phyloP scores from a whole-genome alignment of 2,329 filamentous ascomycete species.

The Pseudonectria buxi region DNA sequence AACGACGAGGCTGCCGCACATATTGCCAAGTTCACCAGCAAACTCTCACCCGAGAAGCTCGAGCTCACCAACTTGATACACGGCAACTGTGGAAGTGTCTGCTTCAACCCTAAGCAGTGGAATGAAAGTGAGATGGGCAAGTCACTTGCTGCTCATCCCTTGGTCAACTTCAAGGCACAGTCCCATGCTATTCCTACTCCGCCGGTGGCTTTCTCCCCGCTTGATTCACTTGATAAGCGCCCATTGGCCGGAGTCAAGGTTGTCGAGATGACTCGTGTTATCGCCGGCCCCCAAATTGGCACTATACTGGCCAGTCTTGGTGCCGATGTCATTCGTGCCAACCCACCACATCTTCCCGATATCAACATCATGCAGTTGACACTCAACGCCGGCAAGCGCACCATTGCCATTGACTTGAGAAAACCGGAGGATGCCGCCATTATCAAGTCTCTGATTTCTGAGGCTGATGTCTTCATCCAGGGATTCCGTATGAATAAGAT shows the following conservation, averaged over 20 bases:
- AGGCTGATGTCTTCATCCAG: slow-evolving; percentile 48
- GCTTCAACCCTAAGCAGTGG: slow-evolving; percentile 19
- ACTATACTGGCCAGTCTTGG: slow-evolving; percentile 36
- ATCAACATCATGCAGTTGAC: too few species aligned
- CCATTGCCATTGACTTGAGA: slow-evolving; percentile 35
- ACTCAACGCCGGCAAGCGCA: slow-evolving; percentile 61
- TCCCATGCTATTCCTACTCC: slow-evolving; percentile 28
- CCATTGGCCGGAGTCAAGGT: slow-evolving; percentile 42
- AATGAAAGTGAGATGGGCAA: slow-evolving; percentile 17
- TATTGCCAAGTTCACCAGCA: slow-evolving; percentile 13
- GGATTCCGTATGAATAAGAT: slow-evolving; percentile 43
- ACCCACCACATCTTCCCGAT: slow-evolving; percentile 35
- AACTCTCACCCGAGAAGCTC: slow-evolving; percentile 14
- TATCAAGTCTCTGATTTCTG: slow-evolving; percentile 34
- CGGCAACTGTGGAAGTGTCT: slow-evolving; percentile 21
- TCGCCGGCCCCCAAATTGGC: slow-evolving; percentile 40
- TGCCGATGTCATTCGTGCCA: slow-evolving; percentile 40
- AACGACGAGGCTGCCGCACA: slow-evolving; percentile 17
- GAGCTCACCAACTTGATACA: slow-evolving; percentile 18
- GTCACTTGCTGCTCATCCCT: slow-evolving; percentile 9
- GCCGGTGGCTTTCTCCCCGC: slow-evolving; percentile 24
- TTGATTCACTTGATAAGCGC: slow-evolving; percentile 19
- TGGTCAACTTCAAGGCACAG: slow-evolving; percentile 32
- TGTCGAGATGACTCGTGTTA: slow-evolving; percentile 42
- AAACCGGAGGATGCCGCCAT: slow-evolving; percentile 41